phyloP scores from a whole-genome alignment of 2,329 filamentous ascomycete species.

The Leptographium radiaticola region DNA sequence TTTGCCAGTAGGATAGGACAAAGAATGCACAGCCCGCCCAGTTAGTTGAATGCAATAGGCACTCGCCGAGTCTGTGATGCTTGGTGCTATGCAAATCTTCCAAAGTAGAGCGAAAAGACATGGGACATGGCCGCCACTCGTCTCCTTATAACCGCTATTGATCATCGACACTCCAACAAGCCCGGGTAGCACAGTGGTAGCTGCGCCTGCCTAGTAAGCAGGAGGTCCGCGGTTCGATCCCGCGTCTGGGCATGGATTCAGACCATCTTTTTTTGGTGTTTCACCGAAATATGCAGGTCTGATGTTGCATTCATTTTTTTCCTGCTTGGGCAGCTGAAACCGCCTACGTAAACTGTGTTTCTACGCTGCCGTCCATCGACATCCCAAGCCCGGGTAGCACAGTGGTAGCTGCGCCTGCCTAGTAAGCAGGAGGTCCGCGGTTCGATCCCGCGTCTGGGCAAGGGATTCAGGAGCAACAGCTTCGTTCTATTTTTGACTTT shows the following conservation, averaged over 20 bases:
- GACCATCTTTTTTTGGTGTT: not conserved
- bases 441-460: slow-evolving; percentile 1
- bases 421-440: not conserved
- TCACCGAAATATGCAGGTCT: not conserved
- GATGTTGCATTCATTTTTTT: no score
- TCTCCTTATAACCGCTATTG: not conserved
- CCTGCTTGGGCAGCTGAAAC: not conserved
- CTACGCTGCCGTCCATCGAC: not conserved
- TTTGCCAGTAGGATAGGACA: no score
- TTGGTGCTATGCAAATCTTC: no score
- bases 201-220: slow-evolving; percentile 14
- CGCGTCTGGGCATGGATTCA: slow-evolving; percentile 10
- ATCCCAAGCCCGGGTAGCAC: not conserved
- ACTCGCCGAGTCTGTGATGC: no score
- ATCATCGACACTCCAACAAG: not conserved
- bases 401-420: not conserved
- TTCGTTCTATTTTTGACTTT: not conserved
- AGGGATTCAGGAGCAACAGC: not conserved
- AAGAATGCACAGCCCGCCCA: no score
- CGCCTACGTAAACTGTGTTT: not conserved
- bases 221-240: slow-evolving; percentile 14
- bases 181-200: slow-evolving; percentile 13
- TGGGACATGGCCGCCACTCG: not conserved
- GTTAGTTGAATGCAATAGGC: no score
- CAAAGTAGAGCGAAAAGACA: no score